These are phyloP conservation scores for Venturia aucupariae DNA, from an alignment of 2,329 filamentous ascomycete genomes.

Conservation along the genomic window DNA sequence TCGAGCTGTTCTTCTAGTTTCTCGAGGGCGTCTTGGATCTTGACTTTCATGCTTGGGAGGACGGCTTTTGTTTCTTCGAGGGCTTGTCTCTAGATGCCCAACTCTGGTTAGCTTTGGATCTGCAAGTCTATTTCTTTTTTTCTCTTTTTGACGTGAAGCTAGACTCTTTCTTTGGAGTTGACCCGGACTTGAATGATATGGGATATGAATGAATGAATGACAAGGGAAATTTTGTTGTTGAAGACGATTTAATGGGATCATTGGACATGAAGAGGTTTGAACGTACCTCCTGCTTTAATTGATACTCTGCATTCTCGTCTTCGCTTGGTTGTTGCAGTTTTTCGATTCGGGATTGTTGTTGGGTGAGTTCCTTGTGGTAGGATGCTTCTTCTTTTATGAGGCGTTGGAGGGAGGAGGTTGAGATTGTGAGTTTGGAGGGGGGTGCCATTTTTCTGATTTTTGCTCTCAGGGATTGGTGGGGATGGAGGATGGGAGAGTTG, in stretches of 20 bases:
- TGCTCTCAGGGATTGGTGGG: background rate
- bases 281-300: conserved; percentile 75
- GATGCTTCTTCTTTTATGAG: conserved; percentile 85
- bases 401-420: conserved; percentile 68
- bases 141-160: no score
- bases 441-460: conserved; percentile 58
- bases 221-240: no score
- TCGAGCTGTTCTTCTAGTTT: conserved; percentile 69
- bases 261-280: no score
- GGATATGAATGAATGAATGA: no score
- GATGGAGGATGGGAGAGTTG: no score
- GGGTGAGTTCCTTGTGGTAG: conserved; percentile 76
- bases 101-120: no score
- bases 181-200: no score
- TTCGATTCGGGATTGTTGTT: conserved; percentile 63
- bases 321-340: conserved; percentile 53
- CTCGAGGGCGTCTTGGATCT: conserved; percentile 61
- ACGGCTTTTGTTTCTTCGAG: conserved; percentile 82
- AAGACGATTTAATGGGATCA: no score
- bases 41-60: conserved; percentile 60
- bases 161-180: no score
- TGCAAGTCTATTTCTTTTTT: no score
- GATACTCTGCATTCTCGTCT: conserved; percentile 68
- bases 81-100: conserved; percentile 59
- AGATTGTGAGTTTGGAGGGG: conserved; percentile 66